Evolutionary conservation across 148 eudicot species (phyloP), one percentile per base, ranked within the genome.

Genomic region (Fagopyrum tataricum): DNA sequence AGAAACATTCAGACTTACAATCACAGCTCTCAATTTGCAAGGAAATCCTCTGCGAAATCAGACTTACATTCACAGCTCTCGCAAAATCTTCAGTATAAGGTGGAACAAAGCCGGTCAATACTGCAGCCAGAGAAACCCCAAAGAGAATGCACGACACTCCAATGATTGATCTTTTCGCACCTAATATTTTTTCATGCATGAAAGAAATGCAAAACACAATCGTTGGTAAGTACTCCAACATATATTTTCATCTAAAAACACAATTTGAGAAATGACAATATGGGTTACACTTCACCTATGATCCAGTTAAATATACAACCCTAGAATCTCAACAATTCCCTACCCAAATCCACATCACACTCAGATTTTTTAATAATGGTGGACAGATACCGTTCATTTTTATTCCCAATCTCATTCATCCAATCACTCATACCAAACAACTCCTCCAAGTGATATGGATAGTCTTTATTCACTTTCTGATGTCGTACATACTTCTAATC

Each of bases 21-120:
- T n/a, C 2, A 31, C 37, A 31, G 2, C 2, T 31, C 37, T 31
- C 37, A 31, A 31, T 31, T 31, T 1, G 37, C 37, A 31, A 31
- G 37, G 37, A 31, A 31, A 31, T 31, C 37, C 37, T 31, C 37
- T 48, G 52, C n/a, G 1, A 26, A 61, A 61, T 37, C 7, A 46
- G 39, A 78, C 96, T 88, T 76, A 92, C 99, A 79, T 95, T 91
- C 72, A 95, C 89, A 76, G 97, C 82, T 83, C 97, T 85, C 68
- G 99, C 84, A 76, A 79, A 81, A 52, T 92, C 97, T 71, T 88
- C 96, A 24, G 94, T 88, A 78, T 87, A 95, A 51, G 94, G 84
- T 44, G 93, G 93, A 74, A 87, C 72, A 44, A 79, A 3, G 62
- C 91, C 96, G 43, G 85, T 80, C 76, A 77, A 66, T 51, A 87